Percentiles rank a stretch among this genome's conserved stretches.
Evolutionary conservation across 2,329 filamentous ascomycete species (phyloP).

Genomic region (Trichoderma gracile): DNA sequence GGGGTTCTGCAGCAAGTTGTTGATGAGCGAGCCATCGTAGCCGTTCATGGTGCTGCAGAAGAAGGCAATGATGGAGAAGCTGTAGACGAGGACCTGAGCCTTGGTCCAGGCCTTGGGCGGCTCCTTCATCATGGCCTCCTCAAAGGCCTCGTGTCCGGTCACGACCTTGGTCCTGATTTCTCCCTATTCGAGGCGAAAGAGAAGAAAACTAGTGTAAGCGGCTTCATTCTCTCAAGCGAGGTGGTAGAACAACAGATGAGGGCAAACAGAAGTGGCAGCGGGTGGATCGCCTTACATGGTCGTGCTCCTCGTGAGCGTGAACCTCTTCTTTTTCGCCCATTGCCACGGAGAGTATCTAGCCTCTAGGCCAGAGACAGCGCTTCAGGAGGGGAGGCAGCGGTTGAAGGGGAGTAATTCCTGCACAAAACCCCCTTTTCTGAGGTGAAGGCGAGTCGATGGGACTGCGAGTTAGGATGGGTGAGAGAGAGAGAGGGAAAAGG

Average conservation of each 20-base stretch:
- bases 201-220: neutral
- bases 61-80: constrained; percentile 49
- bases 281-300: constrained; percentile 14
- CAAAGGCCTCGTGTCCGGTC: constrained; percentile 38
- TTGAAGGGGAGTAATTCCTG: neutral
- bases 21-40: constrained; percentile 54
- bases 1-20: constrained; percentile 48
- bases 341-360: constrained; percentile 10
- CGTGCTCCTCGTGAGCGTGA: constrained; percentile 11
- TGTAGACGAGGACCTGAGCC: constrained; percentile 45
- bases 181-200: neutral
- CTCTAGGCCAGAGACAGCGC: constrained; percentile 6
- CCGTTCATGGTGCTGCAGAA: constrained; percentile 54
- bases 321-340: constrained; percentile 20
- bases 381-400: neutral
- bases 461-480: neutral
- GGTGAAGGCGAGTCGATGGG: neutral
- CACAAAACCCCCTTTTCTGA: neutral
- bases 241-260: neutral
- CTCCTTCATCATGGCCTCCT: constrained; percentile 57
- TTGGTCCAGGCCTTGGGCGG: constrained; percentile 46
- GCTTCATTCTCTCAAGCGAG: neutral
- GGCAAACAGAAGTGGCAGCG: neutral
- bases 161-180: constrained; percentile 27
- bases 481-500: neutral